Conservation (phyloP, 805 yeast genomes). For the Nakazawaea ernobii region DNA sequence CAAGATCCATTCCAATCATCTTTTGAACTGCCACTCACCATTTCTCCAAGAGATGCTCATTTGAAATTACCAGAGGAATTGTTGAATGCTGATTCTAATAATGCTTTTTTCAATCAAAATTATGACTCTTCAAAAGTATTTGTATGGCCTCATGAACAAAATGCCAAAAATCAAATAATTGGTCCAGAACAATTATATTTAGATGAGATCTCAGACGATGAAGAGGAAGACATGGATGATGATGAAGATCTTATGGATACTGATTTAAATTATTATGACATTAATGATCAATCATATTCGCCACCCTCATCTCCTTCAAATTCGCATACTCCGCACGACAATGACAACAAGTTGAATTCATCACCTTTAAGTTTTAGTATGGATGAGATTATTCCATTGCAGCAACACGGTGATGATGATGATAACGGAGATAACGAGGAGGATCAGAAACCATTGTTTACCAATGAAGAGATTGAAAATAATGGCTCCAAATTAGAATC, state of each 20-base stretch:
- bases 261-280: constrained; percentile 4
- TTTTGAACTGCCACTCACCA: constrained; percentile 12
- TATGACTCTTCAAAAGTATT: constrained; percentile 9
- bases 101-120: constrained; percentile 4
- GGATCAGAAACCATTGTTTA: neutral
- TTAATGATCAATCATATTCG: constrained; percentile 2
- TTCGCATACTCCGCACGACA: constrained; percentile 1
- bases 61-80: constrained; percentile 15
- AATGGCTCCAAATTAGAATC: neutral
- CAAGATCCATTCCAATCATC: constrained; percentile 7
- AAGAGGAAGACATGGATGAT: constrained; percentile 13
- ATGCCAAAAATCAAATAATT: constrained; percentile 1
- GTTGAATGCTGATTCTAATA: constrained; percentile 6
- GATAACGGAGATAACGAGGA: neutral
- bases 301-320: constrained; percentile 3
- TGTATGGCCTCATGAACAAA: constrained; percentile 12
- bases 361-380: constrained; percentile 1
- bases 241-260: constrained; percentile 9
- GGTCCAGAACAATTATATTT: constrained; percentile 14
- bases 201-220: constrained; percentile 17
- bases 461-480: neutral
- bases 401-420: neutral
- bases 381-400: neutral
- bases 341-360: neutral
- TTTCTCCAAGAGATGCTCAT: constrained; percentile 16